Evolutionary conservation across 2,329 filamentous ascomycete genomes (phyloP).

Genomic region (Colletotrichum camelliae): DNA sequence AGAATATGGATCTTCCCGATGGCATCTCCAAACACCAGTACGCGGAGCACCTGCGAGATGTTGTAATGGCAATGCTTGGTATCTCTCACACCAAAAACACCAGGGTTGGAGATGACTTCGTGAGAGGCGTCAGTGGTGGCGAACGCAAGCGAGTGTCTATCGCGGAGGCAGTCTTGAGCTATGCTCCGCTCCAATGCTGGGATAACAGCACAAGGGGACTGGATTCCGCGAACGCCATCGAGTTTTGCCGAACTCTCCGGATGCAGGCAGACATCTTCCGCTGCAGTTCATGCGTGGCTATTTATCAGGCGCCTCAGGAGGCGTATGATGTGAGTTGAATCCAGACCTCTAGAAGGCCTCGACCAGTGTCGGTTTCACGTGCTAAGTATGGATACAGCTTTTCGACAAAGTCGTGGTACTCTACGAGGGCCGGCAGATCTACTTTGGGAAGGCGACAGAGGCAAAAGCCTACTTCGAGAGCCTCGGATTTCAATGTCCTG

Average conservation of each 20-base stretch:
- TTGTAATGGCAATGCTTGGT: conserved; percentile 59
- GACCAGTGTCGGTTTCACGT: fast-evolving
- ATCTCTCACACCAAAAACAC: conserved; percentile 61
- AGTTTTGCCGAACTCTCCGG: conserved; percentile 28
- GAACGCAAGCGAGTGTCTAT: conserved; percentile 50
- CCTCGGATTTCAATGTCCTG: conserved; percentile 66
- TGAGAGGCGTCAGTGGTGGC: conserved; percentile 59
- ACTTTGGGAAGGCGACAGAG: conserved; percentile 64
- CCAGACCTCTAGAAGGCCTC: background rate
- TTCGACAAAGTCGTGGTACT: conserved; percentile 73
- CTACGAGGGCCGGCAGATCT: conserved; percentile 71
- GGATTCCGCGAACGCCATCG: conserved; percentile 13
- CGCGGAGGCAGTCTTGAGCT: conserved; percentile 35
- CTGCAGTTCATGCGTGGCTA: conserved; percentile 28
- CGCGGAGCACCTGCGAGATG: conserved; percentile 54
- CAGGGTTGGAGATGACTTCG: conserved; percentile 57
- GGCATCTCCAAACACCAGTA: conserved; percentile 47
- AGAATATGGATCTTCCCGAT: conserved; percentile 44
- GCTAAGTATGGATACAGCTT: conserved; percentile 29
- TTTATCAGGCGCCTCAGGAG: conserved; percentile 68
- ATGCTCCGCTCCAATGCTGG: conserved; percentile 32
- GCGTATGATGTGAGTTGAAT: conserved; percentile 52
- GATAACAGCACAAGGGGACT: conserved; percentile 58
- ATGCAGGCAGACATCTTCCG: conserved; percentile 31
- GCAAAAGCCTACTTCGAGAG: conserved; percentile 71